phyloP scores from a whole-genome alignment of 257 asterid species.

The Sherardia arvensis region DNA sequence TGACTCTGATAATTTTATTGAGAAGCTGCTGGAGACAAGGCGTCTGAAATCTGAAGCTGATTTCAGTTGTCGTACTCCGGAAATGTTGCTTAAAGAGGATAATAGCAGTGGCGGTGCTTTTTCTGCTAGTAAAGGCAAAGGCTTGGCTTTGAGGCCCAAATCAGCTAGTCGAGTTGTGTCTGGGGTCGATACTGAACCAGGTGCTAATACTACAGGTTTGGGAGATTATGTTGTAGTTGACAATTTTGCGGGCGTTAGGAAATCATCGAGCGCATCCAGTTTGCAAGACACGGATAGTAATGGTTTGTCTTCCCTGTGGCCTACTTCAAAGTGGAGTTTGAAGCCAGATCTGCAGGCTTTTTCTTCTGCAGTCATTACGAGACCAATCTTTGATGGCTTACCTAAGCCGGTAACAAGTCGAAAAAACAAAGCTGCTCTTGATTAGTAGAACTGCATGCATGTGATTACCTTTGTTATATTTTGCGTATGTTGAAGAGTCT shows the following conservation, averaged over 20 bases:
- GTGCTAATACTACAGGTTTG: constrained; percentile 29
- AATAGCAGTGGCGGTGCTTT: constrained; percentile 27
- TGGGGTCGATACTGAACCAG: constrained; percentile 43
- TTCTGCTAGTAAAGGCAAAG: constrained; percentile 48
- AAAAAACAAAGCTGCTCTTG: constrained; percentile 68
- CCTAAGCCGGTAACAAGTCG: constrained; percentile 46
- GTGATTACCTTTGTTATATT: neutral
- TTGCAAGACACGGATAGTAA: constrained; percentile 61
- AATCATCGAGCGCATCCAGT: constrained; percentile 63
- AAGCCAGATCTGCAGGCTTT: constrained; percentile 67
- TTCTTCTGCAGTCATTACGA: constrained; percentile 55
- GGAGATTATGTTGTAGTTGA: constrained; percentile 44
- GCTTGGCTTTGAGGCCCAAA: constrained; percentile 70
- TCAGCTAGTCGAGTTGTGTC: constrained; percentile 33
- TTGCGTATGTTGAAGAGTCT: constrained; percentile 13
- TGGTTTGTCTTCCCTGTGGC: constrained; percentile 48
- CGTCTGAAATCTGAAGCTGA: constrained; percentile 52
- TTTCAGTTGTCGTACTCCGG: constrained; percentile 40
- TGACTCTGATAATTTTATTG: constrained; percentile 38
- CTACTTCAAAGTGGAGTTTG: constrained; percentile 68
- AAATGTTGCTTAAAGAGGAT: constrained; percentile 64
- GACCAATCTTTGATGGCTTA: constrained; percentile 73
- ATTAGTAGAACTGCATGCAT: constrained; percentile 27
- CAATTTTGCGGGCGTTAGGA: constrained; percentile 35
- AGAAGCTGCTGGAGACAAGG: constrained; percentile 39